phyloP scores from a whole-genome alignment of 805 yeast species.

The Candida orba region DNA sequence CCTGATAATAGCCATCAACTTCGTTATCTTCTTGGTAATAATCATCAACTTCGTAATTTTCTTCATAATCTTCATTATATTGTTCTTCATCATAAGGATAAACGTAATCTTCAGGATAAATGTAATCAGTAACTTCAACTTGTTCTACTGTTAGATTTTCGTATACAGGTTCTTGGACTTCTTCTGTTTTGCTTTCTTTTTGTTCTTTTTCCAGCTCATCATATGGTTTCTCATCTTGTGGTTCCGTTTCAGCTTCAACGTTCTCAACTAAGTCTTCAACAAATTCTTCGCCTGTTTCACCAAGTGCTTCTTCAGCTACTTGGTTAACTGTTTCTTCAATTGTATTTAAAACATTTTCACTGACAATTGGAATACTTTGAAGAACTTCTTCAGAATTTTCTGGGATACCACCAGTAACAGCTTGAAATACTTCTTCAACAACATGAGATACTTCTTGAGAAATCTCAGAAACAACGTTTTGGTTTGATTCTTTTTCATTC shows the following conservation, averaged over 20 bases:
- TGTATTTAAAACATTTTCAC: background rate
- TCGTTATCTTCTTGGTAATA: background rate
- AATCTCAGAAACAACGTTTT: background rate
- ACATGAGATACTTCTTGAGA: background rate
- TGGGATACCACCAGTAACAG: slow-evolving; percentile 10
- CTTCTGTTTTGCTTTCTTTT: too few species aligned
- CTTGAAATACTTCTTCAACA: slow-evolving; percentile 5
- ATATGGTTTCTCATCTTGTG: background rate
- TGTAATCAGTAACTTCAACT: slow-evolving; percentile 6
- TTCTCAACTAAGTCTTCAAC: slow-evolving; percentile 3
- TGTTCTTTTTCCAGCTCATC: too few species aligned
- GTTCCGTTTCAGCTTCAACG: slow-evolving; percentile 1
- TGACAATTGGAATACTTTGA: background rate
- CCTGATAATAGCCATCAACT: background rate
- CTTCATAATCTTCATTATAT: background rate
- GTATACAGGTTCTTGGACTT: background rate
- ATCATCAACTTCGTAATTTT: background rate
- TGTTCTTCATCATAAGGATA: slow-evolving; percentile 1
- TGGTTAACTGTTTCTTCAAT: slow-evolving; percentile 1
- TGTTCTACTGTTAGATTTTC: slow-evolving; percentile 6
- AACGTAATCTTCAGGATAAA: slow-evolving; percentile 3
- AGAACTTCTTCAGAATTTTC: slow-evolving; percentile 5
- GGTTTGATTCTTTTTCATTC: background rate
- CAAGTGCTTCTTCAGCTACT: slow-evolving; percentile 2
- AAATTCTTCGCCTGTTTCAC: slow-evolving; percentile 8